Evolutionary conservation across 2,329 filamentous ascomycete genomes (phyloP), one percentile per base, ranked within the genome.

Genomic region (Gyromitra esculenta): DNA sequence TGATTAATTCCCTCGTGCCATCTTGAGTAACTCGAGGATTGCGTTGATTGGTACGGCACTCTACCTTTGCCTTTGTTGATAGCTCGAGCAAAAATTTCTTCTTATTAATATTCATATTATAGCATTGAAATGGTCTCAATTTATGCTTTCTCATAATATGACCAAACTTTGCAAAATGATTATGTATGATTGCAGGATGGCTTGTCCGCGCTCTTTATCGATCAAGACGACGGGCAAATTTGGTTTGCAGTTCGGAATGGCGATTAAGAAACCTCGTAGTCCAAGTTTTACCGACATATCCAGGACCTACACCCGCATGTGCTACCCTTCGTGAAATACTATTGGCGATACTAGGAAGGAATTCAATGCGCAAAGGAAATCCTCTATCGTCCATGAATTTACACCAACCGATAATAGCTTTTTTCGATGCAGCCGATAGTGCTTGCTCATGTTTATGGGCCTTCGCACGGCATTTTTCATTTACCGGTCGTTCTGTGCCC

Each of bases 91-190:
- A 8, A 9, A 66, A 56, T 1, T 45, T 48, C 7, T 66, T 66
- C 31, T 56, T 48, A 11, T 59, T 8, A 48, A 56, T 66, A 15
- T 59, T 8, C 63, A 56, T 66, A 15, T 66, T 66, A 35, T 54
- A 66, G 13, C 31, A 59, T 7, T 59, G 54, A 39, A 15, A 15
- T n/a, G 54, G 54, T 3, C 15, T 37, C 13, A 59, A 18, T 6
- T 9, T 4, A 37, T 59, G 8, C n/a, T 59, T 37, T 15, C 21
- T n/a, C 13, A 64, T 37, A 1, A 64, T 21, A 41, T 9, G 25
- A 2, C 39, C n/a, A 0, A 64, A 18, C 15, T 64, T 64, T 2
- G 18, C 9, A n/a, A 64, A 64, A 45, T 64, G 43, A 4, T 64
- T 39, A 35, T 11, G n/a, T 5, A 64, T 50, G 13, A 64, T 35